These are phyloP conservation scores for Candida tetrigidarum DNA, from an alignment of 1,139 yeast species.

Conservation along the genomic window DNA sequence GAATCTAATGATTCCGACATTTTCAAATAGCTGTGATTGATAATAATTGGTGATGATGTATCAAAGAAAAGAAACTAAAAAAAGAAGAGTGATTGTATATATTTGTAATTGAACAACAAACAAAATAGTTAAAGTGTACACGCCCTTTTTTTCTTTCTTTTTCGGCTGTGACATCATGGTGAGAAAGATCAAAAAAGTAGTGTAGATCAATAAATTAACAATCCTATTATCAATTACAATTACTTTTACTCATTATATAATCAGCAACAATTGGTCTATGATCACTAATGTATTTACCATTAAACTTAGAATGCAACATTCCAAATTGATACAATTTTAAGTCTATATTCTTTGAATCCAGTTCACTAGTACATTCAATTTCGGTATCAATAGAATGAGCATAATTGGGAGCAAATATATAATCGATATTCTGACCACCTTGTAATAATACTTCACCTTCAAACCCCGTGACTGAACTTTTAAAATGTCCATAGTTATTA, in stretches of 20 bases:
- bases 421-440: constrained; percentile 51
- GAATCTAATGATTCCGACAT: constrained; percentile 3
- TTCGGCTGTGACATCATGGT: too few relatives aligned
- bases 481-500: constrained; percentile 46
- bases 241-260: constrained; percentile 20
- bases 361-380: constrained; percentile 16
- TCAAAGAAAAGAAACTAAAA: too few relatives aligned
- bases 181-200: too few relatives aligned
- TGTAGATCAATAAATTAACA: too few relatives aligned
- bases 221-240: too few relatives aligned
- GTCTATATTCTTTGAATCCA: constrained; percentile 18
- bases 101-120: constrained; percentile 1
- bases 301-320: constrained; percentile 49
- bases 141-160: too few relatives aligned
- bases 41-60: too few relatives aligned
- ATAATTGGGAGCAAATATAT: constrained; percentile 47
- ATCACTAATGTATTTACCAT: constrained; percentile 51
- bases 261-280: constrained; percentile 61
- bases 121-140: too few relatives aligned
- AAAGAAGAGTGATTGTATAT: neutral
- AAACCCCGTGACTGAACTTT: constrained; percentile 56
- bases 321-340: constrained; percentile 39
- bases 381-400: constrained; percentile 27
- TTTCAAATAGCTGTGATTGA: too few relatives aligned
- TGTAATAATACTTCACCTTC: constrained; percentile 32